Percentiles rank a stretch among this genome's conserved stretches.
Conservation (phyloP, 1,284 basidiomycete species). For the Papiliotrema terrestris region DNA sequence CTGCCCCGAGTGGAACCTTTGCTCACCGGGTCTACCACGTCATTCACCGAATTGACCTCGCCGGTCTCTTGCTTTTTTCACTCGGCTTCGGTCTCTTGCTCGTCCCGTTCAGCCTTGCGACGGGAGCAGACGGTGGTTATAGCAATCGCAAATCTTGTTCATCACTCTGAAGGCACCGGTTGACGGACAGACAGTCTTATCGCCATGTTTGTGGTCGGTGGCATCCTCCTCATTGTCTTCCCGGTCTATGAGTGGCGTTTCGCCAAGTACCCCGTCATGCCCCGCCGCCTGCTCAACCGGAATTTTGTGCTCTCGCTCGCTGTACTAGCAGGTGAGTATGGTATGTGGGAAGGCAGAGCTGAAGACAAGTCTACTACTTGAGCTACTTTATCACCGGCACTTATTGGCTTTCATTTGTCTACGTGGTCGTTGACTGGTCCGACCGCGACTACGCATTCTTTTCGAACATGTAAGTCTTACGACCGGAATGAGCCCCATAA, state of each 20-base stretch:
- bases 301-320: conserved; percentile 30
- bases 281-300: conserved; percentile 48
- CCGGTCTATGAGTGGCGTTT: conserved; percentile 45
- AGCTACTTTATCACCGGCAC: neutral
- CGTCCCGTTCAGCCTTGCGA: conserved; percentile 43
- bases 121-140: conserved; percentile 39
- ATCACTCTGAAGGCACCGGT: neutral
- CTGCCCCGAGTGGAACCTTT: conserved; percentile 4
- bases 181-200: conserved; percentile 41
- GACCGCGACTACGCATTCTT: neutral
- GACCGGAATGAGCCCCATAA: too few relatives aligned
- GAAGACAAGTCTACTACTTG: neutral
- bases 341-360: neutral
- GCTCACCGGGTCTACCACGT: conserved; percentile 22
- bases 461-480: neutral
- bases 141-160: conserved; percentile 21
- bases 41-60: conserved; percentile 39
- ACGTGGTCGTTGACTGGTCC: neutral
- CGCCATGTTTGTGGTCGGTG: conserved; percentile 49
- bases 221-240: conserved; percentile 43
- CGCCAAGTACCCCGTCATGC: conserved; percentile 49
- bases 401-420: neutral
- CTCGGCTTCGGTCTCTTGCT: conserved; percentile 45
- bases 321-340: neutral
- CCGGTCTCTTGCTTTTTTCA: conserved; percentile 47